phyloP scores from a whole-genome alignment of 148 eudicot species.

The Chenopodium formosanum region DNA sequence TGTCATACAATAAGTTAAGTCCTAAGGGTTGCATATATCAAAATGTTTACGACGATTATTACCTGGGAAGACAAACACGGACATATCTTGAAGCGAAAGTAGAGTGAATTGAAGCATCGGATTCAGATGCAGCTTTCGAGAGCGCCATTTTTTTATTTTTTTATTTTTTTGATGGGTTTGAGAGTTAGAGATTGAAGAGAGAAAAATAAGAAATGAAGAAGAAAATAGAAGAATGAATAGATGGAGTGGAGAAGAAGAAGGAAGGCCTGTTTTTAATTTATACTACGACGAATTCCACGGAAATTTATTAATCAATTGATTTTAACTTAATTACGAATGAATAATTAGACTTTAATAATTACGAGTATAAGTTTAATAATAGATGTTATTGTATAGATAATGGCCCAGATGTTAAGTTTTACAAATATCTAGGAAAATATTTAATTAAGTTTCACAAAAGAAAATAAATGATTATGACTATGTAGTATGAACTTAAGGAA shows the following conservation, averaged over 20 bases:
- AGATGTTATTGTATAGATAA: neutral
- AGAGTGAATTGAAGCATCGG: slow-evolving; percentile 44
- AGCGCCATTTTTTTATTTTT: slow-evolving; percentile 31
- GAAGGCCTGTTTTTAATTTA: neutral
- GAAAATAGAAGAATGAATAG: neutral
- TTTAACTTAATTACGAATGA: neutral
- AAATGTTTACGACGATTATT: neutral
- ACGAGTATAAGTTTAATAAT: neutral
- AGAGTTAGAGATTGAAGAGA: neutral
- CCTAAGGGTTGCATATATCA: no score
- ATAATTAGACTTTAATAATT: no score
- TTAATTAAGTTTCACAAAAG: no score
- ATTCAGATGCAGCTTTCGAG: slow-evolving; percentile 23
- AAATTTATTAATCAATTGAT: neutral
- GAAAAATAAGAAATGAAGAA: neutral
- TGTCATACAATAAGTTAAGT: no score
- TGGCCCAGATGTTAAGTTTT: neutral
- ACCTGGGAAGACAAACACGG: slow-evolving; percentile 56
- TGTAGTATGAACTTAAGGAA: no score
- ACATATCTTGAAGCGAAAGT: slow-evolving; percentile 65
- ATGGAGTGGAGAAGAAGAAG: slow-evolving; percentile 2
- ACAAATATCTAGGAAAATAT: neutral
- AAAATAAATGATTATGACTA: no score
- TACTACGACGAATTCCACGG: slow-evolving; percentile 3
- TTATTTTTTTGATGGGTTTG: neutral